Conservation (phyloP, 2,329 filamentous ascomycete species). For the Phaeosphaeria sp. region DNA sequence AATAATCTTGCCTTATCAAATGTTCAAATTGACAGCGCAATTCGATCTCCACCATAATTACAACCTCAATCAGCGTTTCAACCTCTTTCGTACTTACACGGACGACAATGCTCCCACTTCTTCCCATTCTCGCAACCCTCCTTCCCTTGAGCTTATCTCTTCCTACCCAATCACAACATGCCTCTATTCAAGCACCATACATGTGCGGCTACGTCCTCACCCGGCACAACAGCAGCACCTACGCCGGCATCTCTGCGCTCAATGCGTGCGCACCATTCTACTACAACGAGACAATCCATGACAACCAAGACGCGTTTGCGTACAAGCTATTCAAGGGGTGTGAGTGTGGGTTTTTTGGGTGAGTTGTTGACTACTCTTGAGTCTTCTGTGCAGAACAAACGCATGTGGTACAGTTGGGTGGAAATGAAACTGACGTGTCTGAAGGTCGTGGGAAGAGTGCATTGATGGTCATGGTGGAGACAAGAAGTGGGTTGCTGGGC, state of each 20-base stretch:
- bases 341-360: constrained; percentile 12
- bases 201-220: constrained; percentile 21
- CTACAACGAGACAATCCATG: constrained; percentile 12
- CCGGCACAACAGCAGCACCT: constrained; percentile 13
- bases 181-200: constrained; percentile 5
- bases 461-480: neutral
- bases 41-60: too few relatives aligned
- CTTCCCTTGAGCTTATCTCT: neutral
- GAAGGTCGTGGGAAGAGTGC: neutral
- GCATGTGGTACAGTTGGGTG: too few relatives aligned
- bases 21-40: too few relatives aligned
- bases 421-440: neutral
- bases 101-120: neutral
- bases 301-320: constrained; percentile 13
- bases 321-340: constrained; percentile 15
- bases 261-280: constrained; percentile 10
- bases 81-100: neutral
- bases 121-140: neutral
- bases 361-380: neutral
- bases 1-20: too few relatives aligned
- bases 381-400: too few relatives aligned
- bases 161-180: neutral
- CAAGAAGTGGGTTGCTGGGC: neutral
- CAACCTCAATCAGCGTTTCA: too few relatives aligned
- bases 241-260: constrained; percentile 10